These are phyloP conservation scores for Tolypocladium album DNA, from an alignment of 2,329 filamentous ascomycete species.

Conservation along the genomic window DNA sequence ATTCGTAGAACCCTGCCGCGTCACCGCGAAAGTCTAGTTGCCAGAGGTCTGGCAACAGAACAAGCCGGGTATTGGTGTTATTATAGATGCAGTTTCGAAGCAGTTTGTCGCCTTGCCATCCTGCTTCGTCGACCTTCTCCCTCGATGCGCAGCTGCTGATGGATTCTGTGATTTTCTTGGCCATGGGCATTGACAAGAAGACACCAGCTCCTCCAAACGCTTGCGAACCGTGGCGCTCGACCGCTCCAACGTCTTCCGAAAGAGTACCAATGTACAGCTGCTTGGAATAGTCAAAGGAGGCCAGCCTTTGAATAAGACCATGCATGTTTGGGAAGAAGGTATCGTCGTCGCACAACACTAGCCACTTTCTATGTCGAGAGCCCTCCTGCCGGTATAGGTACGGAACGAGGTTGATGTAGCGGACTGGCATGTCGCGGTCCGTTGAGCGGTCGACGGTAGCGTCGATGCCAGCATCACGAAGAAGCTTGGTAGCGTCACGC, in stretches of 20 bases:
- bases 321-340: conserved; percentile 54
- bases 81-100: conserved; percentile 55
- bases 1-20: conserved; percentile 54
- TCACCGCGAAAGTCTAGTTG: conserved; percentile 51
- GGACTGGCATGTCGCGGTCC: not conserved
- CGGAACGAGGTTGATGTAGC: not conserved
- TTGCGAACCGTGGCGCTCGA: conserved; percentile 50
- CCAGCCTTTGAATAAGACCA: conserved; percentile 37
- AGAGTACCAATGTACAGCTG: conserved; percentile 50
- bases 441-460: not conserved
- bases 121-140: conserved; percentile 41
- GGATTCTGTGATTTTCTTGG: conserved; percentile 32
- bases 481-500: not conserved
- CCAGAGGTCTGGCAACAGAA: conserved; percentile 45
- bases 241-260: conserved; percentile 51
- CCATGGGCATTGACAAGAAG: conserved; percentile 44
- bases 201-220: conserved; percentile 55
- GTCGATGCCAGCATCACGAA: not conserved
- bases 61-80: conserved; percentile 47
- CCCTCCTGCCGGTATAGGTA: not conserved
- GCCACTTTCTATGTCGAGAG: conserved; percentile 40
- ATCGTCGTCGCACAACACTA: conserved; percentile 53
- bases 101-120: conserved; percentile 52
- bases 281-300: conserved; percentile 36
- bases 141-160: conserved; percentile 34